These are phyloP conservation scores for Collybia sordida DNA, from an alignment of 768 basidiomycete species.

Conservation along the genomic window DNA sequence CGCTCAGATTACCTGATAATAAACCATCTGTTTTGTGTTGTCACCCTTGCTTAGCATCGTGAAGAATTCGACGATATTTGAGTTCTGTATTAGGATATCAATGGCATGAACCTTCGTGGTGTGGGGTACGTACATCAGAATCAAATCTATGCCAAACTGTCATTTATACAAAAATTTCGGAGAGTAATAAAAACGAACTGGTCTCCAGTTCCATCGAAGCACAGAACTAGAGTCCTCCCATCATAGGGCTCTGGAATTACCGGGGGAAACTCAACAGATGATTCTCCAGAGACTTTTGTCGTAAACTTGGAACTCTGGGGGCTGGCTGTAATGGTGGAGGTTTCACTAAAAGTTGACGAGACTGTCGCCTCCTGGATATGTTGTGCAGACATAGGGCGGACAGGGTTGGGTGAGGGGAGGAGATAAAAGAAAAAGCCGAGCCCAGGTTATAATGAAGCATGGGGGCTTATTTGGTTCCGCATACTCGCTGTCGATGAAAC, in stretches of 20 bases:
- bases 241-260: background rate
- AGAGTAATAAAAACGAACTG: conserved; percentile 23
- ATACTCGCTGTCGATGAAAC: too few species aligned
- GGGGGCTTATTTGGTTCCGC: too few species aligned
- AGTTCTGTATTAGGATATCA: conserved; percentile 22
- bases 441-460: too few species aligned
- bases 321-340: background rate
- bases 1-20: conserved; percentile 33
- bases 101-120: background rate
- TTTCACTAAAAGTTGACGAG: background rate
- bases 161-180: too few species aligned
- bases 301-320: background rate
- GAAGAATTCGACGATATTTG: conserved; percentile 38
- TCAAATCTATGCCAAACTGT: conserved; percentile 16
- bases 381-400: too few species aligned
- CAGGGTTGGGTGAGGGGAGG: too few species aligned
- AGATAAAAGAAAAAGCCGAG: too few species aligned
- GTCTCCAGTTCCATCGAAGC: conserved; percentile 36
- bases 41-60: conserved; percentile 37
- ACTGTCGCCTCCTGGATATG: background rate
- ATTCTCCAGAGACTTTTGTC: background rate
- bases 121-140: conserved; percentile 16
- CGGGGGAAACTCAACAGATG: background rate
- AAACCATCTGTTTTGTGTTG: conserved; percentile 34
- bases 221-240: conserved; percentile 43